Conservation (phyloP, 2,329 filamentous ascomycete genomes). For the Grosmannia huntii region DNA sequence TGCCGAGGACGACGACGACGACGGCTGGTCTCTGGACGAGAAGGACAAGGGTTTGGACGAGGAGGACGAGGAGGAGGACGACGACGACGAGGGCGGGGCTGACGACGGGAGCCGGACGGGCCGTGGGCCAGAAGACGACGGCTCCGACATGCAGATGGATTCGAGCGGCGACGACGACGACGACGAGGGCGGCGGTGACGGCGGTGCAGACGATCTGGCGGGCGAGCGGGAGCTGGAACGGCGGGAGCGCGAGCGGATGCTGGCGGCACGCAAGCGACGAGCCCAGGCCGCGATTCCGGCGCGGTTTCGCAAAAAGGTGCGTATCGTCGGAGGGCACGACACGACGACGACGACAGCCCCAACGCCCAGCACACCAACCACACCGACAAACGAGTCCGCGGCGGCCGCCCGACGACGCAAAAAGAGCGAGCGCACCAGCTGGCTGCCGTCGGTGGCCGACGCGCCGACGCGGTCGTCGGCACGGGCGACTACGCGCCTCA, state of each 20-base stretch:
- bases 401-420: conserved; percentile 18
- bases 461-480: conserved; percentile 45
- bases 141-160: conserved; percentile 72
- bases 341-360: conserved; percentile 22
- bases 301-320: conserved; percentile 62
- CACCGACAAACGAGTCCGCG: conserved; percentile 14
- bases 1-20: conserved; percentile 57
- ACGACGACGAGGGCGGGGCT: conserved; percentile 28
- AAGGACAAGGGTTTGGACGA: conserved; percentile 59
- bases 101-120: conserved; percentile 27
- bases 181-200: conserved; percentile 27
- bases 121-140: conserved; percentile 35
- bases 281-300: conserved; percentile 61
- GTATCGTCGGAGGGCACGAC: conserved; percentile 36
- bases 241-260: conserved; percentile 55
- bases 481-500: conserved; percentile 43
- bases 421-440: conserved; percentile 46
- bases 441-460: conserved; percentile 42
- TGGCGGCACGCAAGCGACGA: conserved; percentile 66
- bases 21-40: conserved; percentile 59
- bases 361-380: conserved; percentile 20
- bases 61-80: conserved; percentile 53
- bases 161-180: conserved; percentile 70
- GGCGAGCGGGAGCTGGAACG: conserved; percentile 81
- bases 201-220: conserved; percentile 49